Base-by-base conservation (phyloP, 106 monocot genomes). In the Acorus gramineus region DNA sequence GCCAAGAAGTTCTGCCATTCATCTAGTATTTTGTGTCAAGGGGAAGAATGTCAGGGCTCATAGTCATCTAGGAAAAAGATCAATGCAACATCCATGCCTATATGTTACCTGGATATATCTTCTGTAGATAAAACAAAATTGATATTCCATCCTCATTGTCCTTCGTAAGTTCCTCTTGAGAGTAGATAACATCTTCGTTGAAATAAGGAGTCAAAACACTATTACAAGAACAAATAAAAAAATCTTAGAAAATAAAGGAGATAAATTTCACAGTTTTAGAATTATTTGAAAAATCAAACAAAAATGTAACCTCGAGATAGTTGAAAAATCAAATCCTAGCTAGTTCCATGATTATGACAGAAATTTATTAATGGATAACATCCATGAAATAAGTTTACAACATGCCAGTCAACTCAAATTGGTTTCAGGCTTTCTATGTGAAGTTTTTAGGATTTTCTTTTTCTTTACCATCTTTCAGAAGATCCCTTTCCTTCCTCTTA, bases 191-290 rank as follows among this genome's bases (percentile, higher is more conserved):
- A 61, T 86, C 86, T 67, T 94, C 94, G 69, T 78, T 86, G 68
- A 80, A 94, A 70, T 90, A 94, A 73, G 94, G 94, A 79, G 94
- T 94, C 77, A 94, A 66, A 67, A 94, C 94, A 80, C 94, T 90
- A 63, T 54, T 44, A 13, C 52, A 59, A n/a, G 43, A 64, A 13
- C 9, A 71, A 54, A 71, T 11, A 51, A 50, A 42, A 62, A 47
- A 49, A 63, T 2, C 4, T 4, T 42, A 59, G 42, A 59, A 59
- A 42, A 6, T 42, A 59, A 6, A 59, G 14, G 4, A 42, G 4
- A 9, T 42, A 59, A 59, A 4, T 28, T 28, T 52, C 7, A 52
- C 52, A 1, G 52, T 52, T 52, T 52, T 52, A 5, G 52, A 7
- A 52, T 52, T 52, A 28, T 28, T 28, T 28, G 0, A 0, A 28